These are phyloP conservation scores for Hymenoscyphus salicellus DNA, from an alignment of 2,329 filamentous ascomycete genomes.

Conservation along the genomic window DNA sequence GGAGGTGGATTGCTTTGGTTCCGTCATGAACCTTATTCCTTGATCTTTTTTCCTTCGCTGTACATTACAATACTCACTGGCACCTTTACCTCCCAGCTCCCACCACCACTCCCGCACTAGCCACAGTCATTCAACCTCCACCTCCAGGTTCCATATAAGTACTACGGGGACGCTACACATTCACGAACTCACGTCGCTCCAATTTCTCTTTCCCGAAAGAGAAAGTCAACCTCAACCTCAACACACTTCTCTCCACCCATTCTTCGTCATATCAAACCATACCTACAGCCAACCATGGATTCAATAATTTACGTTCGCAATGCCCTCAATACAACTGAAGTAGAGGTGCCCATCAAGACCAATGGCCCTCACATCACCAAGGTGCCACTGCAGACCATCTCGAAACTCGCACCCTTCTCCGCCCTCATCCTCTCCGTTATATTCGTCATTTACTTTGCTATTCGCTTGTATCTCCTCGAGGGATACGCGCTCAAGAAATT, in stretches of 20 bases:
- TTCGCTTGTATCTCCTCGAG: constrained; percentile 40
- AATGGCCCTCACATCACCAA: constrained; percentile 25
- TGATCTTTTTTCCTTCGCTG: no score
- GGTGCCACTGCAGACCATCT: constrained; percentile 29
- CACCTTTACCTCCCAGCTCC: no score
- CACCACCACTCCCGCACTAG: no score
- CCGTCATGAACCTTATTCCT: no score
- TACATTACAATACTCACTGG: no score
- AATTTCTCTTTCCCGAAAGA: no score
- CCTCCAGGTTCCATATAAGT: no score
- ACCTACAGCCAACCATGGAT: background rate
- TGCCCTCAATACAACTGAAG: background rate
- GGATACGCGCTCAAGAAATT: constrained; percentile 37
- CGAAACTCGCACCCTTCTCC: constrained; percentile 28
- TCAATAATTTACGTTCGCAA: background rate
- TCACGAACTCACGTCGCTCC: no score
- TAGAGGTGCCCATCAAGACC: background rate
- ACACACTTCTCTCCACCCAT: constrained; percentile 1
- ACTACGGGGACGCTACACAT: no score
- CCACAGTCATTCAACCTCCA: no score
- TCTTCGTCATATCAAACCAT: background rate
- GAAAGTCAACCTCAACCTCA: background rate
- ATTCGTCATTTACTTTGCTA: constrained; percentile 30
- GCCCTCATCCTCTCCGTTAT: constrained; percentile 32
- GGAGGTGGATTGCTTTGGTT: no score